These are phyloP conservation scores for Chrysopogon serrulatus DNA, from an alignment of 176 grass and related monocot genomes.

Conservation along the genomic window DNA sequence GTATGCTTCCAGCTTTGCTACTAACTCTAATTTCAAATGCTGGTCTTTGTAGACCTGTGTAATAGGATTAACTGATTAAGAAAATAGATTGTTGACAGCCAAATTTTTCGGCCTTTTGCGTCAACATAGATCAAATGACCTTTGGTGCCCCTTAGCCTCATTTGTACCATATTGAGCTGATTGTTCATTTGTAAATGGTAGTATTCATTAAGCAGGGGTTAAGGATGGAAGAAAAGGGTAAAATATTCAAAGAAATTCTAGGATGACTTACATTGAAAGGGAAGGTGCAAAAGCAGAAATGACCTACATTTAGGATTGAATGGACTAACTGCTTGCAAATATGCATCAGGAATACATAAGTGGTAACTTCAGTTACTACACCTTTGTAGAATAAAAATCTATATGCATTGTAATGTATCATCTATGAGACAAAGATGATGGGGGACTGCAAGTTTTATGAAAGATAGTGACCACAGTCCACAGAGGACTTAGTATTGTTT, in stretches of 20 bases:
- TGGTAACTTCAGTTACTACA: neutral
- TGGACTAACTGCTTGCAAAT: neutral
- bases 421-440: neutral
- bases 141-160: neutral
- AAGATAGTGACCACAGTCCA: neutral
- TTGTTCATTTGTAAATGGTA: neutral
- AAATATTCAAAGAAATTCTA: neutral
- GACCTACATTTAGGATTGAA: neutral
- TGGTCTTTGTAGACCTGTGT: neutral
- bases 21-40: neutral
- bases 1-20: neutral
- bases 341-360: neutral
- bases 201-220: neutral
- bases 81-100: neutral
- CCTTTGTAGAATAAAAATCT: neutral
- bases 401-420: neutral
- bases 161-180: neutral
- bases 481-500: neutral
- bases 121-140: neutral
- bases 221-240: neutral
- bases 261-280: neutral
- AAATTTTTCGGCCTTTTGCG: neutral
- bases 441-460: neutral
- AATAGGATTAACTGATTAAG: neutral
- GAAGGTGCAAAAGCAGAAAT: neutral